These are phyloP conservation scores for Colletotrichum scovillei DNA, from an alignment of 2,329 filamentous ascomycete genomes.

Conservation along the genomic window DNA sequence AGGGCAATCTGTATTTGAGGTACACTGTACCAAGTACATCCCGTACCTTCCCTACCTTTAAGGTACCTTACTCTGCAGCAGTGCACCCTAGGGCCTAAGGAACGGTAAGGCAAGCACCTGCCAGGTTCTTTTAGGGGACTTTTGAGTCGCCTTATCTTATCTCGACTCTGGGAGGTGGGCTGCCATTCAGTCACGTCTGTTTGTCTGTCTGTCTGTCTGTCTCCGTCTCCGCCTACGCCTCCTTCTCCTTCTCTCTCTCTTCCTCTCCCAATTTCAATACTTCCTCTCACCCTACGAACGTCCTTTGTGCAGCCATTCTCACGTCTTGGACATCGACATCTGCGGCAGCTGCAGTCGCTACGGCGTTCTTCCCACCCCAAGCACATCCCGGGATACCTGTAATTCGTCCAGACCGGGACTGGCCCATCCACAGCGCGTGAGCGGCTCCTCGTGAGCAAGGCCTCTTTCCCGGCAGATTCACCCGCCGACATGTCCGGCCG, in stretches of 20 bases:
- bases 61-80: neutral
- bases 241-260: no score
- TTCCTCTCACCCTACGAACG: neutral
- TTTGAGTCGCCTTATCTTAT: neutral
- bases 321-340: neutral
- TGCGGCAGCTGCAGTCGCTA: neutral
- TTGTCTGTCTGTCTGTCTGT: neutral
- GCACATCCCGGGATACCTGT: neutral
- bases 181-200: neutral
- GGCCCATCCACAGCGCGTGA: neutral
- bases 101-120: neutral
- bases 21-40: neutral
- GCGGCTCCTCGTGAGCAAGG: neutral
- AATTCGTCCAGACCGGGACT: neutral
- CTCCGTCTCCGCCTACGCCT: no score
- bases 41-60: no score
- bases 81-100: no score
- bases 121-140: neutral
- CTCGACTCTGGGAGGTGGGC: neutral
- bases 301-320: neutral
- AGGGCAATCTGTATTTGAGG: neutral
- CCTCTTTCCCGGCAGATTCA: neutral
- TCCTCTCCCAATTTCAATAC: no score
- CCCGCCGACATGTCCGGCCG: conserved; percentile 63
- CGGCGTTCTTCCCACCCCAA: neutral